phyloP scores from a whole-genome alignment of 2,329 filamentous ascomycete species.

The Thielaviopsis musarum region DNA sequence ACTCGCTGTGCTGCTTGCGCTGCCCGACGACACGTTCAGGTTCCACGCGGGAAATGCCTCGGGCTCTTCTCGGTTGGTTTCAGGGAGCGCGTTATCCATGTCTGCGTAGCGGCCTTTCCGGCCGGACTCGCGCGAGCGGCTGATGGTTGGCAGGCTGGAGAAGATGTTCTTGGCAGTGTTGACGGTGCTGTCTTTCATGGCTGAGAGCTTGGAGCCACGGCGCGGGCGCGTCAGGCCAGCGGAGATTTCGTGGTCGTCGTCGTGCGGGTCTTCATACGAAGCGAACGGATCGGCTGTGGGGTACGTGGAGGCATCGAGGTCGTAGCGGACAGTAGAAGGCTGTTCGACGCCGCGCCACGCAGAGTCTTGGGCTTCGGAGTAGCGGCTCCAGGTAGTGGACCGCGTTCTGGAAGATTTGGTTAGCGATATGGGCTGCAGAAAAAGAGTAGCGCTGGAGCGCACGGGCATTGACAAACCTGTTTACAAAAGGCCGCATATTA shows the following conservation, averaged over 20 bases:
- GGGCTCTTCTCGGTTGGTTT: conserved; percentile 2
- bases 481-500: not conserved
- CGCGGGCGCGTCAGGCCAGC: conserved; percentile 62
- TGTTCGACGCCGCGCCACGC: not conserved
- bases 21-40: not conserved
- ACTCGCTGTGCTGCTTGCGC: not conserved
- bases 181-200: conserved; percentile 30
- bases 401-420: not conserved
- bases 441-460: not conserved
- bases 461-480: not conserved
- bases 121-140: conserved; percentile 3
- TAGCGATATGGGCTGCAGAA: not conserved
- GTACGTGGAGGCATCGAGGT: not conserved
- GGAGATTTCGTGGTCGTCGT: conserved; percentile 35
- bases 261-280: conserved; percentile 1
- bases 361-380: conserved; percentile 5
- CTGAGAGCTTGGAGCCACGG: conserved; percentile 59
- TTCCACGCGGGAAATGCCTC: conserved; percentile 4
- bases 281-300: not conserved
- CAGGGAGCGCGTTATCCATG: conserved; percentile 4
- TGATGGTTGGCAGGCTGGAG: conserved; percentile 8
- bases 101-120: conserved; percentile 6
- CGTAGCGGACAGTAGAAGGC: conserved; percentile 6
- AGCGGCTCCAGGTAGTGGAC: conserved; percentile 6
- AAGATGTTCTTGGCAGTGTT: conserved; percentile 9